A percentile compares a stretch with the other conserved stretches of the same genome.
Evolutionary conservation across 352 stramenopile species (phyloP).

Genomic region (Phytopythium cucurbitacearum): DNA sequence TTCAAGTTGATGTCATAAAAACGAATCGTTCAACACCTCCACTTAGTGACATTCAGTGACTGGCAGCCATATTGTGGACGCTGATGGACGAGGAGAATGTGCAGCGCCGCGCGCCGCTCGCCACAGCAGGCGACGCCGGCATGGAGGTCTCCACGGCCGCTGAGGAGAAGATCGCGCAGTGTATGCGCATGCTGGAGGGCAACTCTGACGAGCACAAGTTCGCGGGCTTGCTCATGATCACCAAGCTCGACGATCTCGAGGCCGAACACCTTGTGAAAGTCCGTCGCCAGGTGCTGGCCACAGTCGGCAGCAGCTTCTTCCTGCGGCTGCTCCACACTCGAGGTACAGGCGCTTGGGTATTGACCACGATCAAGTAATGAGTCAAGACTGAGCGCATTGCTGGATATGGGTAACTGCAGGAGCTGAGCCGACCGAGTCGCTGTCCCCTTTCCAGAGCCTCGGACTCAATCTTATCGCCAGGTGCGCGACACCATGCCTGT

Average conservation of each 20-base stretch:
- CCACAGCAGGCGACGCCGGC: background rate
- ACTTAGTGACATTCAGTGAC: no score
- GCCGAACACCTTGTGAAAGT: constrained; percentile 40
- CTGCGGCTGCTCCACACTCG: constrained; percentile 71
- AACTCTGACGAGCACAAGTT: constrained; percentile 86
- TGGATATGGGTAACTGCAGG: constrained; percentile 19
- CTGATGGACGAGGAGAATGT: no score
- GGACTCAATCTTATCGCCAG: constrained; percentile 80
- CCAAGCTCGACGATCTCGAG: constrained; percentile 58
- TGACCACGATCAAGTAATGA: background rate
- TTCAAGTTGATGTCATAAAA: no score
- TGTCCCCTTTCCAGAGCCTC: constrained; percentile 74
- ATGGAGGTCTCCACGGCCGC: constrained; percentile 1
- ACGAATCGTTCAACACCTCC: no score
- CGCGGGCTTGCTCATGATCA: constrained; percentile 82
- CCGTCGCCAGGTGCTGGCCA: constrained; percentile 54
- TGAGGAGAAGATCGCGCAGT: constrained; percentile 40
- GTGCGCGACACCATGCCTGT: constrained; percentile 13
- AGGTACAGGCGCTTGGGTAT: constrained; percentile 19
- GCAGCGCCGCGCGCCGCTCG: constrained; percentile 3
- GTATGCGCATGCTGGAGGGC: constrained; percentile 64
- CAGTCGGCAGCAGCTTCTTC: constrained; percentile 68
- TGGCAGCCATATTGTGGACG: no score
- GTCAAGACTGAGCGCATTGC: background rate
- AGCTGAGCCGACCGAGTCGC: constrained; percentile 30